Conservation (phyloP, 371 early-diverging fungal species). For the Mucor velutinosus region DNA sequence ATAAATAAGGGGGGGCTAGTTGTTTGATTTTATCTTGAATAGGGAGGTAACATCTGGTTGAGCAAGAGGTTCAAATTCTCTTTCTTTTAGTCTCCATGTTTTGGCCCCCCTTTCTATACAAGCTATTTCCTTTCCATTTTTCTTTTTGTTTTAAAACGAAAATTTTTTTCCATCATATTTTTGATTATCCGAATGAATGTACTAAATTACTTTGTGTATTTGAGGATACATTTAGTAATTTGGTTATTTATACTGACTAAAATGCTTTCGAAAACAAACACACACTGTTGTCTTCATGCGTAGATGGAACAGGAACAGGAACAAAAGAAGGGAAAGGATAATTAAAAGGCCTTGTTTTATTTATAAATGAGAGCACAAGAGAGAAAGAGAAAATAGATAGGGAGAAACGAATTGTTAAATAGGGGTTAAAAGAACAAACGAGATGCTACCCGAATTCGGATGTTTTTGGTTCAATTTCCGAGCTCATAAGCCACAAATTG, state of each 20-base stretch:
- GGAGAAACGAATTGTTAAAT: neutral
- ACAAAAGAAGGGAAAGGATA: neutral
- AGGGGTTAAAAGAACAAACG: neutral
- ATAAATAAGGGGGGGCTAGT: neutral
- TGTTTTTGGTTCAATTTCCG: conserved; percentile 9
- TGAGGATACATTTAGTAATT: neutral
- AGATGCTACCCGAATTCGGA: conserved; percentile 4
- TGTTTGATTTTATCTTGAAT: neutral
- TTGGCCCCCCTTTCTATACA: neutral
- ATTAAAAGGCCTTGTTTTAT: neutral
- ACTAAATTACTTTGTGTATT: neutral
- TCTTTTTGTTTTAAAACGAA: neutral
- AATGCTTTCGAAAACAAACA: neutral
- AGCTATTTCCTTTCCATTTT: neutral
- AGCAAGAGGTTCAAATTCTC: neutral
- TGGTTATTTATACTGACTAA: neutral
- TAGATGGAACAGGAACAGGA: neutral
- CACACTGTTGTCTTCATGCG: neutral
- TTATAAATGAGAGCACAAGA: neutral
- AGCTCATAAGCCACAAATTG: conserved; percentile 5
- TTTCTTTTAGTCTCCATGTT: neutral
- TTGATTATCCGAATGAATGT: neutral
- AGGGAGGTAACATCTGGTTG: neutral
- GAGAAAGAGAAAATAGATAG: neutral
- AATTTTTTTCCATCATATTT: neutral